These are phyloP conservation scores for Bonia amplexicaulis DNA, from an alignment of 176 grass and related monocot genomes.

Conservation along the genomic window DNA sequence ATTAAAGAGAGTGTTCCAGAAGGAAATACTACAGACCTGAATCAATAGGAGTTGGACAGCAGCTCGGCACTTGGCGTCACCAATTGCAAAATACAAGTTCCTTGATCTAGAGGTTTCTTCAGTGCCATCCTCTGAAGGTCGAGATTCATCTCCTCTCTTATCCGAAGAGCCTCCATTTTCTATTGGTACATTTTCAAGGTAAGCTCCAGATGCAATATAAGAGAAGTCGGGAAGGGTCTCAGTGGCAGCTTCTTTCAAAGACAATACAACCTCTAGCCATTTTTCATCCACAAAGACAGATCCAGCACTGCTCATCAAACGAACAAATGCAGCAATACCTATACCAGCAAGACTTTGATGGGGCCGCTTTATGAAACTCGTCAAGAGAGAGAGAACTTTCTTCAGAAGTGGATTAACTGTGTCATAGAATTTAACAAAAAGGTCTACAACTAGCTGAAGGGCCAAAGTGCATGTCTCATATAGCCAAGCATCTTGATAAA, in stretches of 20 bases:
- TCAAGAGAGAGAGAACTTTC: conserved; percentile 89
- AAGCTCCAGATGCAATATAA: conserved; percentile 73
- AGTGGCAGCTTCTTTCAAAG: conserved; percentile 85
- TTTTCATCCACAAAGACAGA: conserved; percentile 88
- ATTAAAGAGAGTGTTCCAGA: not conserved
- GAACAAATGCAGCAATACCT: conserved; percentile 96
- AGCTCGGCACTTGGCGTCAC: conserved; percentile 93
- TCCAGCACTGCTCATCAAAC: conserved; percentile 95
- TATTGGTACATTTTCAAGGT: conserved; percentile 51
- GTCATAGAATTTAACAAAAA: conserved; percentile 98
- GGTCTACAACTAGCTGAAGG: conserved; percentile 97
- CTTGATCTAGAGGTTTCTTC: conserved; percentile 65
- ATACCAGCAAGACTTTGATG: conserved; percentile 99
- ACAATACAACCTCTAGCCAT: conserved; percentile 79
- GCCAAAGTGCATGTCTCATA: conserved; percentile 98
- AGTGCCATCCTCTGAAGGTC: conserved; percentile 52
- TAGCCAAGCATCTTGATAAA: conserved; percentile 98
- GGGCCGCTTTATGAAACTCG: conserved; percentile 94
- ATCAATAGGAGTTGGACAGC: conserved; percentile 97
- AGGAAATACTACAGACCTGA: conserved; percentile 60
- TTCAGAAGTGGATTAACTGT: conserved; percentile 86
- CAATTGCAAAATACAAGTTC: conserved; percentile 85
- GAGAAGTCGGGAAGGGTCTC: conserved; percentile 93
- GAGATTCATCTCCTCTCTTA: conserved; percentile 51
- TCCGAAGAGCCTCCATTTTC: conserved; percentile 59